phyloP scores from a whole-genome alignment of 2,329 filamentous ascomycete genomes.

The Fusarium proliferatum region DNA sequence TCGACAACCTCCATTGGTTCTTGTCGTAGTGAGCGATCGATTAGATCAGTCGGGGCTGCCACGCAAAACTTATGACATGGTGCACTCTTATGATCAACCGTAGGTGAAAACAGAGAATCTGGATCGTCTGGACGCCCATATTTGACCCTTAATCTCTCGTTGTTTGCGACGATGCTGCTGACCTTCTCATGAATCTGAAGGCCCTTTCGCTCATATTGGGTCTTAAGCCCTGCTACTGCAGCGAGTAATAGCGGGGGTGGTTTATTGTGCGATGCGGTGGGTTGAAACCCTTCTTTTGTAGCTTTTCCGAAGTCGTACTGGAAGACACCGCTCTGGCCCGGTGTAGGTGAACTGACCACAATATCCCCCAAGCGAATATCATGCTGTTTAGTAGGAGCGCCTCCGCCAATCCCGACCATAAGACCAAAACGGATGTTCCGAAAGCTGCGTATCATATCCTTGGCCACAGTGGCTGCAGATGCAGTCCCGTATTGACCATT shows the following conservation, averaged over 20 bases:
- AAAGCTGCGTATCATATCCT: background rate
- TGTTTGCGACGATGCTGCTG: fast-evolving
- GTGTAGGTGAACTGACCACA: background rate
- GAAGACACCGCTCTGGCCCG: fast-evolving
- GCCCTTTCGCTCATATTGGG: background rate
- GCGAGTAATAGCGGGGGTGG: fast-evolving
- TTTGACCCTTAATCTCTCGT: fast-evolving
- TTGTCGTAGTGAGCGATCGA: fast-evolving
- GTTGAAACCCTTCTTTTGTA: fast-evolving
- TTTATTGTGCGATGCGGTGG: fast-evolving
- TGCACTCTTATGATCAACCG: fast-evolving
- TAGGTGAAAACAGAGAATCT: fast-evolving
- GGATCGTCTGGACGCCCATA: background rate
- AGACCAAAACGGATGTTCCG: background rate
- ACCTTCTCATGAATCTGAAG: background rate
- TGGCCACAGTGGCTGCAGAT: fast-evolving
- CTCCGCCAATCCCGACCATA: fast-evolving
- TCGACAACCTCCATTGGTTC: background rate
- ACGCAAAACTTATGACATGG: background rate
- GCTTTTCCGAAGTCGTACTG: background rate
- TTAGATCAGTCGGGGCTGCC: fast-evolving
- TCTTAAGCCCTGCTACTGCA: fast-evolving
- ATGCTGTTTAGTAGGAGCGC: fast-evolving
- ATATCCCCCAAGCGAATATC: background rate
- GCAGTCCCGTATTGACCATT: background rate